Evolutionary conservation across 495 filamentous ascomycete genomes (phyloP).

Genomic region (Penicillium malachiteum): DNA sequence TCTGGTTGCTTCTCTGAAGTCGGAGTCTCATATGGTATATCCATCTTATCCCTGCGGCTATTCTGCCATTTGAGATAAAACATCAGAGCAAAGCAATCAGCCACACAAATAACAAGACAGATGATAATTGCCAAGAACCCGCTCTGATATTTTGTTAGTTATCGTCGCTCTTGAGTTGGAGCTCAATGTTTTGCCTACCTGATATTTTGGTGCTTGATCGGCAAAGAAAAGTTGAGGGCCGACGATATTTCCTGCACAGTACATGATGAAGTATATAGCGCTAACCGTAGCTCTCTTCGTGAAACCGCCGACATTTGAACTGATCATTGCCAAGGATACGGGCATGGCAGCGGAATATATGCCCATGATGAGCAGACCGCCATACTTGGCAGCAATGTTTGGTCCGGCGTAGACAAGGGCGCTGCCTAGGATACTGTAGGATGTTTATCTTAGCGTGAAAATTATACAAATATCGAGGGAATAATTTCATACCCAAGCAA

Average conservation of each 20-base stretch:
- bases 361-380: not conserved
- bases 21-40: not conserved
- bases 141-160: constrained; percentile 8
- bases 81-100: constrained; percentile 9
- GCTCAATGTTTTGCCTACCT: not conserved
- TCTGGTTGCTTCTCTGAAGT: not conserved
- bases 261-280: constrained; percentile 14
- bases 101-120: constrained; percentile 18
- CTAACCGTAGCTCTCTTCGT: constrained; percentile 51
- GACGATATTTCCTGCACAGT: constrained; percentile 16
- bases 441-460: not conserved
- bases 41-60: constrained; percentile 8
- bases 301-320: constrained; percentile 53
- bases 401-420: not conserved
- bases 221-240: constrained; percentile 9
- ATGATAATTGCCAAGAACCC: constrained; percentile 22
- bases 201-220: constrained; percentile 2
- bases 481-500: not conserved
- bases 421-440: not conserved
- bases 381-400: not conserved
- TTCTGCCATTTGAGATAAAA: constrained; percentile 22
- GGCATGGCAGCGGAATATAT: constrained; percentile 6
- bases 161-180: not conserved
- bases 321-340: constrained; percentile 40
- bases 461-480: not conserved